Base-by-base conservation (phyloP, 2,329 filamentous ascomycete species). In the Alternaria ventricosa region DNA sequence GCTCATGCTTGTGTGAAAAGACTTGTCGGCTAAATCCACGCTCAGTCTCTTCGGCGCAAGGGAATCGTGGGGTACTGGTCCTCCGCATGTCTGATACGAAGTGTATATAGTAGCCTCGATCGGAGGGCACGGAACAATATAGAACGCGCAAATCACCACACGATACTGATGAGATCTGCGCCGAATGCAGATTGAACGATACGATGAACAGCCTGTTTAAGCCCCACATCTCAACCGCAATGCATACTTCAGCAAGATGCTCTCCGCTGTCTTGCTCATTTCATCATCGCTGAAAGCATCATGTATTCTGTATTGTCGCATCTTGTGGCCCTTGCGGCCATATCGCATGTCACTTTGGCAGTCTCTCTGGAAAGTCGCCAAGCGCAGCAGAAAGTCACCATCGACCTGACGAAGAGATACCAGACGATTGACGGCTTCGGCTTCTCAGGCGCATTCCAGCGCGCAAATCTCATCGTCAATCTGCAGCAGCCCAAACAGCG, bases 371-470 rank as follows among this genome's bases (percentile, higher is more conserved):
- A 67, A 30, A 13, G 46, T 13, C 71, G 72, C 13, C 72, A 75
- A 51, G 50, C 64, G 12, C 57, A 65, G 15, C 70, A 71, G 43
- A 72, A 71, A 33, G 77, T 84, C 61, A 83, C 78, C 0, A 75
- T 84, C 20, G 77, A 83, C 67, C 67, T 80, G 6, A 67, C 74
- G n/a, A 80, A 78, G 64, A 82, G 78, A 55, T 83, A 80, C 66
- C 83, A 84, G 72, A 80, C 75, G 4, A 83, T 84, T 56, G 82
- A 84, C 66, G 83, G 83, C 11, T 84, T 84, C 66, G 83, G 82
- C 15, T 81, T 83, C 72, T 79, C 75, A 18, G 79, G 78, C 18
- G 82, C 82, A 1, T 84, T 84, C 69, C 81, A 83, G 70, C 81
- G 83, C 7, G 82, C 82, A 15, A 83, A 81, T 59, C 75, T 82